phyloP scores from a whole-genome alignment of 2,329 filamentous ascomycete genomes.

The Cladophialophora bantiana region DNA sequence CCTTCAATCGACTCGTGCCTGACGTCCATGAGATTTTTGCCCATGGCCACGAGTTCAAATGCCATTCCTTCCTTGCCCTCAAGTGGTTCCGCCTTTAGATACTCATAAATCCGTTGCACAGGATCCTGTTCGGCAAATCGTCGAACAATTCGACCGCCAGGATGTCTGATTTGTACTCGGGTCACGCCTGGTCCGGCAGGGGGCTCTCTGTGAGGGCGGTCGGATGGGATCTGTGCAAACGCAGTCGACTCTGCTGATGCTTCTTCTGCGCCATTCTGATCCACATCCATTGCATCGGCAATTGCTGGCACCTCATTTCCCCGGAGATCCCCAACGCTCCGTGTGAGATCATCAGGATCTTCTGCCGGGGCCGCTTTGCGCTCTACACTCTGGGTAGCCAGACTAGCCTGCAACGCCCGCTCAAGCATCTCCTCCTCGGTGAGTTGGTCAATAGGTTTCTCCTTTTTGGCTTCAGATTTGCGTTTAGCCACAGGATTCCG shows the following conservation, averaged over 20 bases:
- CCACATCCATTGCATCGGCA: slow-evolving; percentile 48
- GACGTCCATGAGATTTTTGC: slow-evolving; percentile 79
- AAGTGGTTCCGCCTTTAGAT: slow-evolving; percentile 87
- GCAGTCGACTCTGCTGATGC: slow-evolving; percentile 45
- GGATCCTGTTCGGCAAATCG: slow-evolving; percentile 79
- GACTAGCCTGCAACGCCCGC: slow-evolving; percentile 87
- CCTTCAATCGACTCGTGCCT: slow-evolving; percentile 78
- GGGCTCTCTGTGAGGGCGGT: slow-evolving; percentile 79
- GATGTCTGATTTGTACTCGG: slow-evolving; percentile 89
- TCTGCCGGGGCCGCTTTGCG: slow-evolving; percentile 56
- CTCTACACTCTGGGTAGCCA: slow-evolving; percentile 62
- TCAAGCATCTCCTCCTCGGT: slow-evolving; percentile 98
- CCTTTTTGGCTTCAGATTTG: slow-evolving; percentile 72
- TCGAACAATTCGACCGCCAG: slow-evolving; percentile 82
- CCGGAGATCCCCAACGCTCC: slow-evolving; percentile 62
- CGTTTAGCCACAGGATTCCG: slow-evolving; percentile 90
- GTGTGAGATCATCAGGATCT: slow-evolving; percentile 89
- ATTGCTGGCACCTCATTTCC: slow-evolving; percentile 58
- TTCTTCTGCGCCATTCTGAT: slow-evolving; percentile 47
- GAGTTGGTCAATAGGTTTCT: slow-evolving; percentile 82
- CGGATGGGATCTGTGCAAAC: slow-evolving; percentile 75
- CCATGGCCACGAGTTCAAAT: slow-evolving; percentile 90
- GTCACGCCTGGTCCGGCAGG: slow-evolving; percentile 75
- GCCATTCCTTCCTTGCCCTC: slow-evolving; percentile 77
- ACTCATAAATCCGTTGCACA: slow-evolving; percentile 89